Evolutionary conservation across 2,329 filamentous ascomycete genomes (phyloP).

Genomic region (Trichocomaceae sp.): DNA sequence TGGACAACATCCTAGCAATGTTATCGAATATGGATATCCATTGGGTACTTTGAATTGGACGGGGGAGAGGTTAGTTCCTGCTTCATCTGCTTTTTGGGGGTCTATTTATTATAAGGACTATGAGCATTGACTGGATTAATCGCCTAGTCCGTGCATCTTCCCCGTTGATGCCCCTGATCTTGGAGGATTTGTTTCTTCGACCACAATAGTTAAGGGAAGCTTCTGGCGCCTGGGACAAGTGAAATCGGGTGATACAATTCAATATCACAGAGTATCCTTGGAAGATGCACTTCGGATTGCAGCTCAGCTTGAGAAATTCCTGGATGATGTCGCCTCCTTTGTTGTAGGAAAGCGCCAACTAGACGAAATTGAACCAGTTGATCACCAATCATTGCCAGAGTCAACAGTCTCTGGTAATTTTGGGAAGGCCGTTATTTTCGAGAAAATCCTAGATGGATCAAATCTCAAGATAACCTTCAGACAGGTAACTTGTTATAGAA

Average conservation of each 20-base stretch:
- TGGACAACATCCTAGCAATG: constrained; percentile 55
- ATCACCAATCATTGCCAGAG: not conserved
- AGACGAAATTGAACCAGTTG: not conserved
- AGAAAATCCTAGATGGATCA: not conserved
- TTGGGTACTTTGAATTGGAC: constrained; percentile 55
- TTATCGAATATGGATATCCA: constrained; percentile 56
- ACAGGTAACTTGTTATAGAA: not conserved
- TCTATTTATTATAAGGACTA: too few species aligned
- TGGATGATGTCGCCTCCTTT: constrained; percentile 24
- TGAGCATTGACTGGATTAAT: not conserved
- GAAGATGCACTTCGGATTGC: constrained; percentile 45
- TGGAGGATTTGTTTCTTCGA: constrained; percentile 53
- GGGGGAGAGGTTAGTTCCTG: constrained; percentile 37
- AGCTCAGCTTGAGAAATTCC: constrained; percentile 39
- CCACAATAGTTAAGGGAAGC: constrained; percentile 52
- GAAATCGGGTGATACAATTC: constrained; percentile 51
- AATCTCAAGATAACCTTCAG: not conserved
- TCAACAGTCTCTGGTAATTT: not conserved
- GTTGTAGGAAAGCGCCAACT: not conserved
- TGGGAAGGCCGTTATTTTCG: not conserved
- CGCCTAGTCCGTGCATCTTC: constrained; percentile 50
- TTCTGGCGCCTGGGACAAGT: constrained; percentile 58
- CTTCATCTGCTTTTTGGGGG: not conserved
- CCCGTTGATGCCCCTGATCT: constrained; percentile 55
- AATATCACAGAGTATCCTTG: constrained; percentile 47